Base-by-base conservation (phyloP, 140 eudicot species). In the Bidens hawaiensis region DNA sequence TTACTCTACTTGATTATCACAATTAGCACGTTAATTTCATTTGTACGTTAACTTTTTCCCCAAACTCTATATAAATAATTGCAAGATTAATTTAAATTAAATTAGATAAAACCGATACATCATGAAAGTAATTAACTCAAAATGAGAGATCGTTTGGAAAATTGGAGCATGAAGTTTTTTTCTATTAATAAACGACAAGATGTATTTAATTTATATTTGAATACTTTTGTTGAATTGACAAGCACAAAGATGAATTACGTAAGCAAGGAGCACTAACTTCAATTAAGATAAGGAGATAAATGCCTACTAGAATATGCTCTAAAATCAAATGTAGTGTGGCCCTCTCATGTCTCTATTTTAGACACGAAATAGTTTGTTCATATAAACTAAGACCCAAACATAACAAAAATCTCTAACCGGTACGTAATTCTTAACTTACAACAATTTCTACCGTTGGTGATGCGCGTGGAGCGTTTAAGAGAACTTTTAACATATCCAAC, bases 241-340 rank as follows among this genome's bases (percentile, higher is more conserved):
- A 55, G 73, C 65, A 68, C 63, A 41, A 55, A 55, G 27, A 68
- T 68, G 56, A 67, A 55, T 55, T 56, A 55, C 73, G 45, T 26
- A 27, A 19, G 61, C 24, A 54, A 55, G 42, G 42, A 42, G 65
- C 73, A 68, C 73, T 68, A 68, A 16, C 43, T 25, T 10, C 54
- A 16, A 51, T 38, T 22, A 51, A 66, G 72, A 65, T 46, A 50
- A 31, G 58, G 10, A 28, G 60, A 33, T 25, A n/a, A n/a, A 26
- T 2, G 60, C 30, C 50, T 10, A 49, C 36, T 34, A 49, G 51
- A 34, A 64, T 47, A 30, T 64, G 33, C 70, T 64, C 40, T 16
- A 48, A 28, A 51, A 13, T 36, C 30, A 31, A 49, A 64, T 17
- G 27, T 24, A 30, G 5, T 1, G 19, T 18, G 31, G 4, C 45